A percentile compares a stretch with the other conserved stretches of the same genome.
Evolutionary conservation across 2,329 filamentous ascomycete genomes (phyloP).

Genomic region (Sporothrix phasma): DNA sequence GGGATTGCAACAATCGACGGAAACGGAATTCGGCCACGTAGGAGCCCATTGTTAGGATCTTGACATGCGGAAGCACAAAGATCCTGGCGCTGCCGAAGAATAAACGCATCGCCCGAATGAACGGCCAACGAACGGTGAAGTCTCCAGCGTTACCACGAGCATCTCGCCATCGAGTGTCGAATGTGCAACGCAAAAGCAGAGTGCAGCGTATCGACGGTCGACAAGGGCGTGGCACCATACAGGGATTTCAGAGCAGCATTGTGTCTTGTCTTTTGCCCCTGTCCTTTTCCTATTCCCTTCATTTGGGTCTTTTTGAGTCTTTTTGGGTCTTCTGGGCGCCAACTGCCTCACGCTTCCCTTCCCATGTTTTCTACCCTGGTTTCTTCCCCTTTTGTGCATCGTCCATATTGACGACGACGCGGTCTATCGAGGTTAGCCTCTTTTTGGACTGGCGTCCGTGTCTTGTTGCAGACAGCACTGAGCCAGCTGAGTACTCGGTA

Average conservation of each 20-base stretch:
- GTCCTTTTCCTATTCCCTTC: background rate
- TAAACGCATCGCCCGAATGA: background rate
- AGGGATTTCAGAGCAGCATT: background rate
- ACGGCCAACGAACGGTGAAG: background rate
- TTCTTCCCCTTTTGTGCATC: background rate
- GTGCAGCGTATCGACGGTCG: background rate
- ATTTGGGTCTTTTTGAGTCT: background rate
- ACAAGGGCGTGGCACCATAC: background rate
- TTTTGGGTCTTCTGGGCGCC: background rate
- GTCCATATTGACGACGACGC: background rate
- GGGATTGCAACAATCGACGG: background rate
- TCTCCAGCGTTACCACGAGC: background rate
- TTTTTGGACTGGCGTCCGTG: conserved; percentile 14
- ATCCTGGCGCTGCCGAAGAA: background rate
- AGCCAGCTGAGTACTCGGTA: conserved; percentile 4
- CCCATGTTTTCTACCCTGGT: background rate
- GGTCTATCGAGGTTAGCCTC: conserved; percentile 12
- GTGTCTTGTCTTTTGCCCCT: background rate
- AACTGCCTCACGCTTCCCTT: background rate
- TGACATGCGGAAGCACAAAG: conserved; percentile 4
- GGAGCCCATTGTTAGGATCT: background rate
- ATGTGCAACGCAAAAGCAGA: background rate
- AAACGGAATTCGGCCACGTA: background rate
- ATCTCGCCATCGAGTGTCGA: background rate
- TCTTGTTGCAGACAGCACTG: conserved; percentile 2